phyloP scores from a whole-genome alignment of 1,139 yeast species.

The Trichomonascaceae sp. region DNA sequence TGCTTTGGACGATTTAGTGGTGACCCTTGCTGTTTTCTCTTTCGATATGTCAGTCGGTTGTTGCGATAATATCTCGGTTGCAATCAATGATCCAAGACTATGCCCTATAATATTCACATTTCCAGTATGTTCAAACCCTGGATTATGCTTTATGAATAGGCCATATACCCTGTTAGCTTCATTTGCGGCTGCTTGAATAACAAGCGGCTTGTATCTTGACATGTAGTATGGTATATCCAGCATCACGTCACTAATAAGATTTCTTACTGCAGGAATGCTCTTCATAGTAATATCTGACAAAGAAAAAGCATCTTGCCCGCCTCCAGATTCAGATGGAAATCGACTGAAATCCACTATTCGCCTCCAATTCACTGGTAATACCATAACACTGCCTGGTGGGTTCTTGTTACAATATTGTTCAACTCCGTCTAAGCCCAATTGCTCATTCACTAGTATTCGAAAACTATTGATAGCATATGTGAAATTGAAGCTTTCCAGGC shows the following conservation, averaged over 20 bases:
- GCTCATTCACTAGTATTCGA: constrained; percentile 38
- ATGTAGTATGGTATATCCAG: constrained; percentile 85
- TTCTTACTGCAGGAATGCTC: constrained; percentile 71
- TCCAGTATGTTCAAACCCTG: constrained; percentile 45
- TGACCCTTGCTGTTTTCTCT: constrained; percentile 23
- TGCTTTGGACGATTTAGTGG: neutral
- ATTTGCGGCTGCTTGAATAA: constrained; percentile 56
- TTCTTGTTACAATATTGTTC: constrained; percentile 21
- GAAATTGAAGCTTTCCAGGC: constrained; percentile 76
- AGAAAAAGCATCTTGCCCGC: constrained; percentile 41
- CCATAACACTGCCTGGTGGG: constrained; percentile 25
- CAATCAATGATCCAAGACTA: constrained; percentile 82
- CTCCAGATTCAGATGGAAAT: constrained; percentile 15
- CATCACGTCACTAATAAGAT: constrained; percentile 76
- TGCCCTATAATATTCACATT: constrained; percentile 82
- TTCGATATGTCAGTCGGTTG: constrained; percentile 41
- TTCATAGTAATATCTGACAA: constrained; percentile 71
- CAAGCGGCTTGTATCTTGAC: constrained; percentile 58
- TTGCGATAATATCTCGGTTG: constrained; percentile 63
- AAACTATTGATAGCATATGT: constrained; percentile 76
- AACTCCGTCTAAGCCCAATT: constrained; percentile 25
- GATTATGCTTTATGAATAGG: constrained; percentile 57
- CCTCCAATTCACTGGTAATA: constrained; percentile 40
- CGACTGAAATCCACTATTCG: constrained; percentile 31
- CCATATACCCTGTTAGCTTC: constrained; percentile 68